Evolutionary conservation across 2,329 filamentous ascomycete species (phyloP).

Genomic region (Sclerotinia subarctica): DNA sequence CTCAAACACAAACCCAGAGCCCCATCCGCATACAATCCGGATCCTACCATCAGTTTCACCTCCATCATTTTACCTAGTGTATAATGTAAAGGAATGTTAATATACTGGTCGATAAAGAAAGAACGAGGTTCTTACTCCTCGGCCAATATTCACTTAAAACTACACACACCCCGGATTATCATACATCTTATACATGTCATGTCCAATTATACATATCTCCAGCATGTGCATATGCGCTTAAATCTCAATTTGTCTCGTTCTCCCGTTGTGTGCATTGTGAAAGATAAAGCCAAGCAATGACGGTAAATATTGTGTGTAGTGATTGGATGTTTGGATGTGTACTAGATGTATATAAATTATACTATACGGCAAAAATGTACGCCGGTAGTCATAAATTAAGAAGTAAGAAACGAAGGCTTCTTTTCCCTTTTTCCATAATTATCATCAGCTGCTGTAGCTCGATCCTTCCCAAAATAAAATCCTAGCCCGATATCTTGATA

Average conservation of each 20-base stretch:
- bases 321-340: not conserved
- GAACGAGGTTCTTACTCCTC: not conserved
- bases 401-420: not conserved
- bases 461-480: conserved; percentile 31
- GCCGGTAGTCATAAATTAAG: not conserved
- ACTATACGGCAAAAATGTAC: not conserved
- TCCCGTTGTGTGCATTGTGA: not conserved
- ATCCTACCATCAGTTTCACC: too few species aligned
- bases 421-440: not conserved
- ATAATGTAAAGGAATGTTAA: too few species aligned
- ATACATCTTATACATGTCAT: not conserved
- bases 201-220: not conserved
- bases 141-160: not conserved
- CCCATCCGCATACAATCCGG: too few species aligned
- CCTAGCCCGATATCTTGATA: conserved; percentile 32
- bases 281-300: not conserved
- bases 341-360: not conserved
- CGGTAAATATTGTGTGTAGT: not conserved
- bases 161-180: too few species aligned
- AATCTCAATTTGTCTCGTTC: not conserved
- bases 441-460: not conserved
- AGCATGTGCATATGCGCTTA: not conserved
- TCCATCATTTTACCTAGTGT: too few species aligned
- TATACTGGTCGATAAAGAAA: not conserved
- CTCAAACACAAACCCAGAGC: too few species aligned